Percentiles rank a stretch among this genome's conserved stretches.
phyloP scores from a whole-genome alignment of 1,284 basidiomycete species.

The Veloporphyrellus conicus region DNA sequence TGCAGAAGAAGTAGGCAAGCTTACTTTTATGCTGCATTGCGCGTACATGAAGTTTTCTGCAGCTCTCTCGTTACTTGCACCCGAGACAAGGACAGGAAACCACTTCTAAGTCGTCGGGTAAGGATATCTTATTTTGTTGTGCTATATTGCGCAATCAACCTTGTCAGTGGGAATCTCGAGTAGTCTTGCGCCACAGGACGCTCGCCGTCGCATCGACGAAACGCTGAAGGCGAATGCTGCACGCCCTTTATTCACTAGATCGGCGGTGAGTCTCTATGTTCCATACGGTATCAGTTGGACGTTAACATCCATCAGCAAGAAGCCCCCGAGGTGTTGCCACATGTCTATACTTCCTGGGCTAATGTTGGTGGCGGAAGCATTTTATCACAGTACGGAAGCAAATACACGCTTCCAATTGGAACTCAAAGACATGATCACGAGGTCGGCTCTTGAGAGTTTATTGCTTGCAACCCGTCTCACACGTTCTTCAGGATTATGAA shows the following conservation, averaged over 20 bases:
- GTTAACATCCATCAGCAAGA: slow-evolving; percentile 42
- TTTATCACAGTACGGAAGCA: slow-evolving; percentile 70
- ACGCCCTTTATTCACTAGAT: slow-evolving; percentile 63
- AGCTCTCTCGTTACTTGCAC: slow-evolving; percentile 20
- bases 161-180: slow-evolving; percentile 13
- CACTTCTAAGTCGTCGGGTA: slow-evolving; percentile 13
- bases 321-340: slow-evolving; percentile 69
- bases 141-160: neutral
- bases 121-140: neutral
- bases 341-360: slow-evolving; percentile 80
- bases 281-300: neutral
- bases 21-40: neutral
- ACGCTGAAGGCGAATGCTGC: slow-evolving; percentile 60
- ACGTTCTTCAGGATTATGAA: slow-evolving; percentile 52
- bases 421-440: slow-evolving; percentile 69
- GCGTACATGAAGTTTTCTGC: neutral
- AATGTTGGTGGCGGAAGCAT: slow-evolving; percentile 54
- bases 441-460: slow-evolving; percentile 36
- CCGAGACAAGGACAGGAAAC: neutral
- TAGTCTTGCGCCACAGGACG: slow-evolving; percentile 50
- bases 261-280: slow-evolving; percentile 46
- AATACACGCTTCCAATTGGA: slow-evolving; percentile 81
- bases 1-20: slow-evolving; percentile 39
- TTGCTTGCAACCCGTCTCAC: slow-evolving; percentile 2
- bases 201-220: slow-evolving; percentile 64